Base-by-base conservation (phyloP, 2,329 filamentous ascomycete genomes). In the Ascochyta clinopodiicola region DNA sequence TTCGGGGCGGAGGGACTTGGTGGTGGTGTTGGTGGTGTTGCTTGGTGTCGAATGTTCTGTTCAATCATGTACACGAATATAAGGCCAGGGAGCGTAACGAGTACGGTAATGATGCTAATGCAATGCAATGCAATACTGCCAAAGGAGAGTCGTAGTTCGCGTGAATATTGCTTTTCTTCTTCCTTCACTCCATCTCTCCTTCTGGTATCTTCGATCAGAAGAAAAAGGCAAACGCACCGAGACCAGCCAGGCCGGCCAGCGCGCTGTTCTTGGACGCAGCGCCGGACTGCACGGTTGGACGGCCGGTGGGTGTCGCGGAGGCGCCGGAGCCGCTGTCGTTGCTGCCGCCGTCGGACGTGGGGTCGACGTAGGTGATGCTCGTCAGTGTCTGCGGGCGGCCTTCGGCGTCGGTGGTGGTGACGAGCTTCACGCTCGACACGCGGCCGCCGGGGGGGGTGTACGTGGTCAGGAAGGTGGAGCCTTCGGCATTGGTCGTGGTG, bases 391-490 rank as follows among this genome's bases (percentile, higher is more conserved):
- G 72, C 3, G 64, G 72, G 31, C 69, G 44, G 8, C 74, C 74
- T 39, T 72, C 55, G 0, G 58, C 73, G 37, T 72, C 59, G 0
- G 61, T 44, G 13, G 69, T 68, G 7, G 70, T 75, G 34, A 71
- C 53, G 3, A 81, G 60, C 27, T 76, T 70, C 25, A 81, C 57
- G 42, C 70, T 69, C 59, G 69, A 76, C 19, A 81, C 75, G 8
- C 59, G 64, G 19, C 74, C 78, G 40, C 74, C 78, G 42, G 64
- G 70, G 4, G 80, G 80, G 1, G 79, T 80, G 62, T 77, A 80
- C 1, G 80, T 82, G 2, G 80, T 79, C 45, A 79, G 59, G 51
- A 81, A 74, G 3, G 77, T 77, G 34, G 64, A 58, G 22, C 80
- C 80, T 7, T 57, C 22, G 2, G 60, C 66, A 57, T 82, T 70